phyloP scores from a whole-genome alignment of 352 stramenopile genomes.

The Phytophthora lateralis region DNA sequence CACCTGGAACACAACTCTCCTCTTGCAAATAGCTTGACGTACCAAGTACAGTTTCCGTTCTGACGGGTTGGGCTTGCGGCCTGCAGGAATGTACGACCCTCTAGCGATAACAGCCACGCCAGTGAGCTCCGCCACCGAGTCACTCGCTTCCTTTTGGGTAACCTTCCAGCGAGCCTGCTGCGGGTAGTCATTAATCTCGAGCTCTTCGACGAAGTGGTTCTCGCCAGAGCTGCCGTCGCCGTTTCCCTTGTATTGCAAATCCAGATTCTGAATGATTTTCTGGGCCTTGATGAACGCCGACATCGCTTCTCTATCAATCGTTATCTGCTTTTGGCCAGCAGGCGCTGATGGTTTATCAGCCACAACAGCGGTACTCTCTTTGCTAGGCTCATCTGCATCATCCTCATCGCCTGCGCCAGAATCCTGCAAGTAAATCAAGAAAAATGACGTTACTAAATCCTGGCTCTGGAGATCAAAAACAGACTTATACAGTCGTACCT shows the following conservation, averaged over 20 bases:
- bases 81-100: constrained; percentile 88
- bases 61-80: constrained; percentile 81
- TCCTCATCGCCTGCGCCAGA: constrained; percentile 60
- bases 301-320: constrained; percentile 62
- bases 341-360: constrained; percentile 25
- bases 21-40: constrained; percentile 27
- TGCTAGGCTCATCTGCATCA: constrained; percentile 47
- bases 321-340: constrained; percentile 20
- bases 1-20: not conserved
- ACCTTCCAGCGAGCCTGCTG: constrained; percentile 90
- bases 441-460: not conserved
- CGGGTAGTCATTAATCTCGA: constrained; percentile 96
- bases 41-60: constrained; percentile 91
- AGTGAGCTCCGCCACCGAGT: constrained; percentile 89
- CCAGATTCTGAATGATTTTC: constrained; percentile 86
- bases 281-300: constrained; percentile 83
- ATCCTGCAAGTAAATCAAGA: constrained; percentile 36
- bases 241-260: constrained; percentile 78
- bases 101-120: constrained; percentile 88
- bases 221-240: constrained; percentile 43
- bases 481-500: constrained; percentile 38
- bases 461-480: not conserved
- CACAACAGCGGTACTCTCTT: constrained; percentile 24
- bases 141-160: constrained; percentile 87
- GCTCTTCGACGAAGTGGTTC: constrained; percentile 87